Evolutionary conservation across 2,329 filamentous ascomycete genomes (phyloP).

Genomic region (Exophiala phaeomuriformis): DNA sequence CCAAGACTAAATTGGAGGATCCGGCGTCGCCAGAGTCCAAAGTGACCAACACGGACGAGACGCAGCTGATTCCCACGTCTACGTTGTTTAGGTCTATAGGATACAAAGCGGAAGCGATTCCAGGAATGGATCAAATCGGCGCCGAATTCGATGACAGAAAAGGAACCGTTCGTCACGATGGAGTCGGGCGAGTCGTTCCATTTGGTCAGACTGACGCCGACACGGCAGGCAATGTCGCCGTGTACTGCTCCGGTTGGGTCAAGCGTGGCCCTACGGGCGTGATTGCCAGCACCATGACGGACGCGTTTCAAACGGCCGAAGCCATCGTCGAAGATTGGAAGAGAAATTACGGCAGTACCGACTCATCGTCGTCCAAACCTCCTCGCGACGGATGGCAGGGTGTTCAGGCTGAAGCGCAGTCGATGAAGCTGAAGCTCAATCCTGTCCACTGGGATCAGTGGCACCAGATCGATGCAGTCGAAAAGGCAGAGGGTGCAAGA

Average conservation of each 20-base stretch:
- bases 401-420: slow-evolving; percentile 54
- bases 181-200: slow-evolving; percentile 60
- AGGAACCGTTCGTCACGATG: slow-evolving; percentile 78
- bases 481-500: slow-evolving; percentile 57
- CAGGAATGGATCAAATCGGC: slow-evolving; percentile 64
- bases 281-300: slow-evolving; percentile 91
- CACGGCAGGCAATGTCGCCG: slow-evolving; percentile 43
- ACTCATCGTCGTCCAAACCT: slow-evolving; percentile 5
- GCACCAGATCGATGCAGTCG: slow-evolving; percentile 73
- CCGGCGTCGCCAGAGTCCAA: slow-evolving; percentile 46
- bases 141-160: slow-evolving; percentile 68
- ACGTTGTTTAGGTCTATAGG: slow-evolving; percentile 90
- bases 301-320: slow-evolving; percentile 85
- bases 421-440: slow-evolving; percentile 44
- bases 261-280: slow-evolving; percentile 91
- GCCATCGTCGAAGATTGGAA: slow-evolving; percentile 72
- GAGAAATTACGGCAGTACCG: slow-evolving; percentile 6
- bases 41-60: slow-evolving; percentile 43
- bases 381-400: slow-evolving; percentile 64
- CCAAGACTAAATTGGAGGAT: slow-evolving; percentile 43
- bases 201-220: slow-evolving; percentile 5
- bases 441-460: slow-evolving; percentile 79
- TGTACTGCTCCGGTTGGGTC: slow-evolving; percentile 95
- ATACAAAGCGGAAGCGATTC: slow-evolving; percentile 73
- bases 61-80: slow-evolving; percentile 53